Conservation (phyloP, 352 stramenopile genomes). For the Elongisporangium undulatum region DNA sequence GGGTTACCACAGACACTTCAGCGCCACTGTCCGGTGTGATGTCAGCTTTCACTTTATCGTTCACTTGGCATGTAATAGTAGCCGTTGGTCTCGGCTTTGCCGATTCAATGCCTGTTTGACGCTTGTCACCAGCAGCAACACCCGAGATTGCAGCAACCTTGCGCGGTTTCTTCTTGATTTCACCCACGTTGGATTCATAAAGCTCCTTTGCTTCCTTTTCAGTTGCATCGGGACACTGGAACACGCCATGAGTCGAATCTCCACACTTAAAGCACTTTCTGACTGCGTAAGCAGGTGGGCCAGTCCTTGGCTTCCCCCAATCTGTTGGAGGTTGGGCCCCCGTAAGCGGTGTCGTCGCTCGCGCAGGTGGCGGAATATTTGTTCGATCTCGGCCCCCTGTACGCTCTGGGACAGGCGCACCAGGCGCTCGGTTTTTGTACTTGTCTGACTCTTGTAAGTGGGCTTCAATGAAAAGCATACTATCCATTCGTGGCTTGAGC, state of each 20-base stretch:
- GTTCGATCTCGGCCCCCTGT: too few relatives aligned
- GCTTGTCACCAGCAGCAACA: background rate
- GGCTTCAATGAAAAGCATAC: background rate
- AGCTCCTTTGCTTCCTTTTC: background rate
- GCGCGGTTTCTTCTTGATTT: too few relatives aligned
- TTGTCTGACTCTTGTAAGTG: too few relatives aligned
- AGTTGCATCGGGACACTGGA: background rate
- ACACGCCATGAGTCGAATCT: background rate
- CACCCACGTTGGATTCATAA: too few relatives aligned
- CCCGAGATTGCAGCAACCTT: background rate
- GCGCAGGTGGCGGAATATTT: too few relatives aligned
- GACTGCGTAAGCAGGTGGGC: background rate
- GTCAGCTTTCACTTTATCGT: background rate
- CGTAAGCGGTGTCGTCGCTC: too few relatives aligned
- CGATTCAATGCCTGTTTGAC: background rate
- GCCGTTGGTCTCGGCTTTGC: too few relatives aligned
- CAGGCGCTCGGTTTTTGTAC: too few relatives aligned
- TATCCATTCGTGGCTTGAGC: slow-evolving; percentile 1
- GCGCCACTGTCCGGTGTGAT: slow-evolving; percentile 4
- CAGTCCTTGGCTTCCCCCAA: background rate
- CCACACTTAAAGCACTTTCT: slow-evolving; percentile 1
- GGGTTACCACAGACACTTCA: slow-evolving; percentile 2
- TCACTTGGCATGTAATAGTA: too few relatives aligned
- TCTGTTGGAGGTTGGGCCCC: background rate
- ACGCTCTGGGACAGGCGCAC: too few relatives aligned